phyloP scores from a whole-genome alignment of 306 rosid genomes.

The Lathyrus sativus region DNA sequence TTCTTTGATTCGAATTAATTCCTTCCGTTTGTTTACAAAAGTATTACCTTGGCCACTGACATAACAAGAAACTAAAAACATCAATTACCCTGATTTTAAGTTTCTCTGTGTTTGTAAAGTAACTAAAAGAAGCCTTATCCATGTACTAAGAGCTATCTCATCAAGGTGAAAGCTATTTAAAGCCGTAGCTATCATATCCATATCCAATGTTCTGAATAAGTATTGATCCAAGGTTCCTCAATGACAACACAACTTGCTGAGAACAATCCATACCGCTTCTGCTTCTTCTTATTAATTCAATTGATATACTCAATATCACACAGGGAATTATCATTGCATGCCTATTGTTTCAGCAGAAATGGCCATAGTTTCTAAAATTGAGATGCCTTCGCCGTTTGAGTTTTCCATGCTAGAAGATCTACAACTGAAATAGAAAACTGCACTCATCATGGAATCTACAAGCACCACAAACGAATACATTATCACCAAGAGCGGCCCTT shows the following conservation, averaged over 20 bases:
- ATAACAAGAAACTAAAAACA: constrained; percentile 37
- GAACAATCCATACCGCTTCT: constrained; percentile 34
- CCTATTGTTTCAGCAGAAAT: constrained; percentile 56
- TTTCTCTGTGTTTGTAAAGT: constrained; percentile 29
- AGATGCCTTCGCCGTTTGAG: constrained; percentile 47
- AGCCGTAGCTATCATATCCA: constrained; percentile 5
- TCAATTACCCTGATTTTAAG: constrained; percentile 30
- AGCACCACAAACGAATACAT: constrained; percentile 92
- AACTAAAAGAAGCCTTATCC: constrained; percentile 37
- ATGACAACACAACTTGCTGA: constrained; percentile 31
- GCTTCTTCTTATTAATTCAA: constrained; percentile 43
- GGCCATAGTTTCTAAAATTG: constrained; percentile 60
- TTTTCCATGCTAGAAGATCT: constrained; percentile 51
- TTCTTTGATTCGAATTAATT: constrained; percentile 32
- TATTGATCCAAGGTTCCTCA: constrained; percentile 35
- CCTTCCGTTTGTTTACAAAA: constrained; percentile 34
- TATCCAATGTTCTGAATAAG: constrained; percentile 32
- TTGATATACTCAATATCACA: constrained; percentile 32
- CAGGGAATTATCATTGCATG: constrained; percentile 49
- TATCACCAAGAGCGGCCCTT: constrained; percentile 94
- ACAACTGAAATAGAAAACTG: constrained; percentile 82
- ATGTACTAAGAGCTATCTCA: constrained; percentile 41
- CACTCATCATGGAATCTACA: constrained; percentile 86
- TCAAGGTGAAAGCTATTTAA: constrained; percentile 35
- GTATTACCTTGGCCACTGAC: constrained; percentile 33